phyloP scores from a whole-genome alignment of 1,284 basidiomycete genomes.

The Sporisorium scitamineum region DNA sequence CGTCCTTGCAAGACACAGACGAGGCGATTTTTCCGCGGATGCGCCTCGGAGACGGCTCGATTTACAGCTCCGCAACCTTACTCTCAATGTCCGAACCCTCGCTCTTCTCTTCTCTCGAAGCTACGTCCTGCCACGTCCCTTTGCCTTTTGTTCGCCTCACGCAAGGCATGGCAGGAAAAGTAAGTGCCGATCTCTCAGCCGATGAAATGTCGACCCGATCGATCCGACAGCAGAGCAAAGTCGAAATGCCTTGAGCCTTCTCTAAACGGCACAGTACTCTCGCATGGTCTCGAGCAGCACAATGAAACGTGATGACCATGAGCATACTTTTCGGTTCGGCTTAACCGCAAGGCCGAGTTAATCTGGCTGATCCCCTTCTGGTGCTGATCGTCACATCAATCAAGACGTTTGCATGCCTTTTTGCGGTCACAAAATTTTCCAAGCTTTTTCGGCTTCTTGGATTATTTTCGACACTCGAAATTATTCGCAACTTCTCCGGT shows the following conservation, averaged over 20 bases:
- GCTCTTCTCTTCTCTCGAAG: background rate
- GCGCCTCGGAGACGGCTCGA: conserved; percentile 18
- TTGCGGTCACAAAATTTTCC: background rate
- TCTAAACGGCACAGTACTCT: too few species aligned
- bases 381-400: too few species aligned
- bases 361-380: background rate
- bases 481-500: background rate
- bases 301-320: background rate
- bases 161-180: background rate
- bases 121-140: background rate
- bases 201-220: background rate
- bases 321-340: background rate
- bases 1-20: background rate
- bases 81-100: conserved; percentile 10
- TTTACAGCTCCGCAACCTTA: conserved; percentile 11
- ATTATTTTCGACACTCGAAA: background rate
- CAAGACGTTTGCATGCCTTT: background rate
- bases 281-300: background rate
- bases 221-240: too few species aligned
- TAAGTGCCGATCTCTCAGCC: background rate
- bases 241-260: too few species aligned
- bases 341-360: background rate
- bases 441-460: background rate
- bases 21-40: background rate
- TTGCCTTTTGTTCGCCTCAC: background rate